Evolutionary conservation across 1,284 basidiomycete genomes (phyloP).

Genomic region (Ganoderma lingzhi): DNA sequence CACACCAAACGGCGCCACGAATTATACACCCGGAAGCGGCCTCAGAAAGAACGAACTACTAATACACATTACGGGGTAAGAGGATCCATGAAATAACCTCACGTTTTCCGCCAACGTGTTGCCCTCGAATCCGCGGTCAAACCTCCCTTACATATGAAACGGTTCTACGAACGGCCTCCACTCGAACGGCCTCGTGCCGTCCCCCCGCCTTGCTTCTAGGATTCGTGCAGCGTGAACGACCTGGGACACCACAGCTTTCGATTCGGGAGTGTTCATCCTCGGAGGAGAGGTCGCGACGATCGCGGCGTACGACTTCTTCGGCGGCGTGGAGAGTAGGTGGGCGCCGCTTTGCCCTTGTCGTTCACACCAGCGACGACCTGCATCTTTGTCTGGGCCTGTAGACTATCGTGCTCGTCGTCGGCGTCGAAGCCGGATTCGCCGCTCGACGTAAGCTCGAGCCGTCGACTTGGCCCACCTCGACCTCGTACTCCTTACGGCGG

Average conservation of each 20-base stretch:
- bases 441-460: slow-evolving; percentile 10
- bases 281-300: slow-evolving; percentile 16
- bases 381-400: not conserved
- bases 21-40: not conserved
- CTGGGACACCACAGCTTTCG: not conserved
- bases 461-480: slow-evolving; percentile 21
- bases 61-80: not conserved
- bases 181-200: not conserved
- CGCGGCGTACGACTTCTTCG: slow-evolving; percentile 18
- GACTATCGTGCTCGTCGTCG: slow-evolving; percentile 23
- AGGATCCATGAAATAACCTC: not conserved
- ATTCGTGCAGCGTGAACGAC: not conserved
- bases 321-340: slow-evolving; percentile 1
- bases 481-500: slow-evolving; percentile 19
- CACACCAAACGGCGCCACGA: not conserved
- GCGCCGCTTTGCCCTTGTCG: not conserved
- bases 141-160: slow-evolving; percentile 3
- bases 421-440: slow-evolving; percentile 25
- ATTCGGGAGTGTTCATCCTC: not conserved
- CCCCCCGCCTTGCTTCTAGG: not conserved
- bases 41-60: slow-evolving; percentile 1
- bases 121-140: not conserved
- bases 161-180: slow-evolving; percentile 16
- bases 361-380: not conserved
- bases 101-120: not conserved